Evolutionary conservation across 768 basidiomycete genomes (phyloP), one percentile per base, ranked within the genome.

Genomic region (Pholiota conissans): DNA sequence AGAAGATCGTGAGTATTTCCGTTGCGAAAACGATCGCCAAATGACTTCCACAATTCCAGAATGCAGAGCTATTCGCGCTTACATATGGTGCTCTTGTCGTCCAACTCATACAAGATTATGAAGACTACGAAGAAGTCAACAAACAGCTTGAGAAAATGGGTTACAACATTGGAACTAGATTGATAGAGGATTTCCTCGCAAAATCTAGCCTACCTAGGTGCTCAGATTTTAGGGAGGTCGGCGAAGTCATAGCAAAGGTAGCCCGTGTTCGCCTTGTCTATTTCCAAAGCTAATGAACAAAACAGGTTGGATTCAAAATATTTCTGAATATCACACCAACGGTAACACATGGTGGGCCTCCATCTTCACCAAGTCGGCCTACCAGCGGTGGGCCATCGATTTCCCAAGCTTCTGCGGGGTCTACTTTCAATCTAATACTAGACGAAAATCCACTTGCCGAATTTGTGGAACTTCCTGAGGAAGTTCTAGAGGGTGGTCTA

Each of bases 91-190:
- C 95, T 22, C 85, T 98, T 50, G 97, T 99, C 48, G 94, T 98
- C 30, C 97, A 99, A 75, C 84, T 99, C 60, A 95, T 98, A 61
- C 97, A 98, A 69, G 97, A 99, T 73, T 98, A 98, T 67, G 97
- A 99, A 68, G 95, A 99, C 77, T 98, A 97, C 69, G 82, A 82
- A 13, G 93, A 96, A 70, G 91, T 93, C 61, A 93, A 93, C 73
- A 95, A 93, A 71, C 95, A 99, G 71, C 87, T 99, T 2, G 96
- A 99, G 66, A 96, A 95, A 77, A 98, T 98, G 96, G 97, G 97
- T 3, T 98, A 97, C 74, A 97, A 95, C 69, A 98, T 99, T 58
- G 97, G 97, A 26, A 96, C 89, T 22, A 81, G 97, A 35, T 76
- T 99, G 53, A 97, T 99, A 56, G 97, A 99, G 69, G 97, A 99